Evolutionary conservation across 768 basidiomycete species (phyloP), one percentile per base, ranked within the genome.

Genomic region (Pulveroboletus ravenelii): DNA sequence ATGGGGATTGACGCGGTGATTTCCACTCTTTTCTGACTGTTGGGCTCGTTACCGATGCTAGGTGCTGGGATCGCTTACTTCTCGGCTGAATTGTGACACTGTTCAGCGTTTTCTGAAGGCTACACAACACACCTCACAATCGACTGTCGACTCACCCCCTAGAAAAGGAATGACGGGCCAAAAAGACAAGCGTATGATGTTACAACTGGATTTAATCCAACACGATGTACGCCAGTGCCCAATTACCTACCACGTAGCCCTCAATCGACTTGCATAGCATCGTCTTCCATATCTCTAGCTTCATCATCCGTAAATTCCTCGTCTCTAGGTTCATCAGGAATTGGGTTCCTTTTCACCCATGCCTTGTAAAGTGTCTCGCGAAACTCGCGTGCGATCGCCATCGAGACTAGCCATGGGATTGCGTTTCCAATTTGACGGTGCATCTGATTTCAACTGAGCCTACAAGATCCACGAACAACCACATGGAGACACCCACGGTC

Each of bases 391-490:
- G 85, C 88, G 7, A 91, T 67, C 0, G 88, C 89, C 18, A 66
- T 64, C 14, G 75, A 76, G 6, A 91, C 70, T 2, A 73, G 84
- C 72, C 82, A 78, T 1, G 89, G 82, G 3, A 90, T 85, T 0
- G 88, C 86, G 59, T 90, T 90, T 13, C 88, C 88, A 53, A 91
- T 88, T 50, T 88, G 86, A 27, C 86, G 74, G 57, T 88, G 86
- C 74, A 89, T 85, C 86, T 90, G 54, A 9, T 37, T 39, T 13
- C 13, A 47, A 39, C 47, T 51, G 7, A 50, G 53, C 35, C 31
- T 3, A 48, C 36, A 31, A 27, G 42, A 20, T 40, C n/a, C 3
- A 42, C 3, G 29, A 45, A 25, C 10, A 30, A 25, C 10, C 9
- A 29, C 1, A 47, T 3, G 13, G 34, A 10, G 6, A 39, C 6